Percentiles rank a stretch among this genome's conserved stretches.
Conservation (phyloP, 1,284 basidiomycete species). For the Irpex lacteus region DNA sequence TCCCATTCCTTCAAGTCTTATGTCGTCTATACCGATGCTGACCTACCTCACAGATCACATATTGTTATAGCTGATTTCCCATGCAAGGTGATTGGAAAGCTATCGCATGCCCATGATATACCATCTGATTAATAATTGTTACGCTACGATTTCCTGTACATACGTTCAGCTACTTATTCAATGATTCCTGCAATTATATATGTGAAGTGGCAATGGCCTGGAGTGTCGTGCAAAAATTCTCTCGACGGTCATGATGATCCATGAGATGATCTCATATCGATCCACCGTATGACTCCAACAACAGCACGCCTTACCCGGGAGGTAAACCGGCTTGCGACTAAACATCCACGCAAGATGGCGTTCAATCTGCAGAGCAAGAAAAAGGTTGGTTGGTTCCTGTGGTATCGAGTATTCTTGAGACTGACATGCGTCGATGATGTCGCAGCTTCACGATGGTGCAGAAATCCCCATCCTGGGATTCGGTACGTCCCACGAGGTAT, state of each 20-base stretch:
- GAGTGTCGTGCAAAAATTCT: too few relatives aligned
- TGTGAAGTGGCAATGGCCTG: too few relatives aligned
- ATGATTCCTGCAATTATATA: too few relatives aligned
- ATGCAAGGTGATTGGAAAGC: too few relatives aligned
- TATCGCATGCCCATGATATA: too few relatives aligned
- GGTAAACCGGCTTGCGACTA: too few relatives aligned
- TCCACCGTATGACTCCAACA: neutral
- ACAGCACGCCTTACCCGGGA: neutral
- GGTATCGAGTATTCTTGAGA: neutral
- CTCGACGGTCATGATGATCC: too few relatives aligned
- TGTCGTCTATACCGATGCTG: neutral
- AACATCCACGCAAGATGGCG: slow-evolving; percentile 2
- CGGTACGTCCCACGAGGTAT: slow-evolving; percentile 34
- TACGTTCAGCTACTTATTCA: too few relatives aligned
- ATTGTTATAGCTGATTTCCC: too few relatives aligned
- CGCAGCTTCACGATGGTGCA: slow-evolving; percentile 58
- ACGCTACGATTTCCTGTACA: too few relatives aligned
- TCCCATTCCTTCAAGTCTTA: neutral
- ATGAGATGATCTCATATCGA: neutral
- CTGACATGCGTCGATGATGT: neutral
- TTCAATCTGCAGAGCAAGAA: slow-evolving; percentile 15
- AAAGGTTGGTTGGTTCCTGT: slow-evolving; percentile 9
- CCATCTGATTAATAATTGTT: too few relatives aligned
- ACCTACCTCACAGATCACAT: neutral
- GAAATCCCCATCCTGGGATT: slow-evolving; percentile 65